Evolutionary conservation across 2,329 filamentous ascomycete genomes (phyloP).

Genomic region (Penicillium rolfsii): DNA sequence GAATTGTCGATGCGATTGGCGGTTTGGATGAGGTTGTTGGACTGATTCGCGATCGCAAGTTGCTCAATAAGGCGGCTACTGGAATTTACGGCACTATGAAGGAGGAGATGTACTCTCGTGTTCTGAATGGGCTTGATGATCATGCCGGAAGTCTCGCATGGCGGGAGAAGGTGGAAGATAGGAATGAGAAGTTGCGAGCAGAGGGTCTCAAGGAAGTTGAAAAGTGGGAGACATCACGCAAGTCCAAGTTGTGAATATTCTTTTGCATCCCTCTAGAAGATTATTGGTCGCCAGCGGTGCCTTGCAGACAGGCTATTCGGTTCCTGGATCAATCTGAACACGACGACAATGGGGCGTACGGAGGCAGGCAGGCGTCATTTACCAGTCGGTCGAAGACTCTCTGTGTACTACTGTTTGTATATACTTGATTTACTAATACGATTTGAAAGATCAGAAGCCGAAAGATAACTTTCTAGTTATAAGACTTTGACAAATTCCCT

Average conservation of each 20-base stretch:
- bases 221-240: slow-evolving; percentile 53
- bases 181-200: slow-evolving; percentile 46
- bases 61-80: slow-evolving; percentile 65
- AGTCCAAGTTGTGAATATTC: slow-evolving; percentile 36
- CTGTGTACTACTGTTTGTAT: not conserved
- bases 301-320: not conserved
- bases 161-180: slow-evolving; percentile 54
- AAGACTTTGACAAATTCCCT: not conserved
- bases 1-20: slow-evolving; percentile 70
- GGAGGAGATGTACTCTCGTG: slow-evolving; percentile 73
- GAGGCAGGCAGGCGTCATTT: no score
- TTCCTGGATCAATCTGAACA: not conserved
- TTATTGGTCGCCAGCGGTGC: not conserved
- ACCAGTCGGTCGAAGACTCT: not conserved
- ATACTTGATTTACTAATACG: not conserved
- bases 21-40: slow-evolving; percentile 65
- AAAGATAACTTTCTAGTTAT: not conserved
- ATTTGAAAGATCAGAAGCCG: not conserved
- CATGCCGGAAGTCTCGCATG: slow-evolving; percentile 52
- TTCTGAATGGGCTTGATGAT: slow-evolving; percentile 61
- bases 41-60: slow-evolving; percentile 62
- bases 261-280: not conserved
- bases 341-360: not conserved
- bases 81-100: slow-evolving; percentile 74
- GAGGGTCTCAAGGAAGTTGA: slow-evolving; percentile 54